A percentile compares a stretch with the other conserved stretches of the same genome.
These are phyloP conservation scores for Microdochium paspali DNA, from an alignment of 2,329 filamentous ascomycete species.

Conservation along the genomic window DNA sequence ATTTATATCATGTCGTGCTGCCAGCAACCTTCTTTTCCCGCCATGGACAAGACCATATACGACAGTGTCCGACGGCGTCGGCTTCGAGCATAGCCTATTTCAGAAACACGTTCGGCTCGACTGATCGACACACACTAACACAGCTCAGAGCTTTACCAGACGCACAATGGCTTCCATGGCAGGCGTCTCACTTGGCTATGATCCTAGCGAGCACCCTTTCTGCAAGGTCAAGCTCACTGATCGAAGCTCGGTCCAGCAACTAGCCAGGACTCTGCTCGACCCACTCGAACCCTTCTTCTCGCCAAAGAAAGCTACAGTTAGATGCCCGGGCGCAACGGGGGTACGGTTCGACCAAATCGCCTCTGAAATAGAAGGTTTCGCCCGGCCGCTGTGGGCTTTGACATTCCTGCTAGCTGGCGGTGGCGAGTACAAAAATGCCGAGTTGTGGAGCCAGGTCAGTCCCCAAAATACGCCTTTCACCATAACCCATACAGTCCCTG, in stretches of 20 bases:
- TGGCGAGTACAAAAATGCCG: slow-evolving; percentile 51
- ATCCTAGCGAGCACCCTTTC: slow-evolving; percentile 42
- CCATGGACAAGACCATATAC: no score
- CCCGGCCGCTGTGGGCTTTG: slow-evolving; percentile 67
- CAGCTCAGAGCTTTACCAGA: neutral
- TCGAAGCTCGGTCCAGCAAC: slow-evolving; percentile 47
- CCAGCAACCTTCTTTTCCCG: no score
- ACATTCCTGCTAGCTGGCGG: slow-evolving; percentile 61
- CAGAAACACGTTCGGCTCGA: neutral
- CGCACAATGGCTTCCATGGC: slow-evolving; percentile 15
- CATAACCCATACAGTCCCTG: no score
- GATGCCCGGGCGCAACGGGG: slow-evolving; percentile 58
- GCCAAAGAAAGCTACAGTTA: slow-evolving; percentile 52
- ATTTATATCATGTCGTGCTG: no score
- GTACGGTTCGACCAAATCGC: slow-evolving; percentile 71
- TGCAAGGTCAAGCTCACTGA: slow-evolving; percentile 38
- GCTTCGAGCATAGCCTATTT: no score
- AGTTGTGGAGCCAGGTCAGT: slow-evolving; percentile 38
- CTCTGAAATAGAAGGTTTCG: slow-evolving; percentile 68
- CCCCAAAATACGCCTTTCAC: neutral
- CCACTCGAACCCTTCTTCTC: slow-evolving; percentile 67
- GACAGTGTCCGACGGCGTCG: no score
- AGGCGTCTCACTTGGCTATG: slow-evolving; percentile 39
- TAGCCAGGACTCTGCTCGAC: slow-evolving; percentile 55
- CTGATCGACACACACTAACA: neutral